A percentile compares a stretch with the other conserved stretches of the same genome.
These are phyloP conservation scores for Neofusicoccum parvum DNA, from an alignment of 2,329 filamentous ascomycete genomes.

Conservation along the genomic window DNA sequence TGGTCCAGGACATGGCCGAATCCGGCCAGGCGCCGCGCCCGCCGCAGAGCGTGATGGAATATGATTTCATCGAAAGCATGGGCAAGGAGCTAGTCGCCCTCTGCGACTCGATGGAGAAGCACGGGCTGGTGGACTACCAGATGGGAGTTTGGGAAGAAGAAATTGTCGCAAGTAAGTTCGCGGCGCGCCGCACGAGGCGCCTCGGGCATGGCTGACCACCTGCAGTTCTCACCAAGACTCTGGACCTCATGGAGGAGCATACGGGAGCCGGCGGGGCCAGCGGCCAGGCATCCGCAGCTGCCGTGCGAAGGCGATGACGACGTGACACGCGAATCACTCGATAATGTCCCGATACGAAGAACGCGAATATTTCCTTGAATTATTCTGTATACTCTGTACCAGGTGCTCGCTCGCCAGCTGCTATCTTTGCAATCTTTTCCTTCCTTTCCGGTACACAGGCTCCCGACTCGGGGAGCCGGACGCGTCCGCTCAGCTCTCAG, in stretches of 20 bases:
- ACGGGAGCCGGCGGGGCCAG: constrained; percentile 31
- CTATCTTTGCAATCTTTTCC: constrained; percentile 16
- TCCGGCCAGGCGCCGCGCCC: constrained; percentile 60
- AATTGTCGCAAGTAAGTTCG: constrained; percentile 74
- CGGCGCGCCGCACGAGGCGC: background rate
- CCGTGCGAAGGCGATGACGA: constrained; percentile 38
- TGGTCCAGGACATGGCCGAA: constrained; percentile 62
- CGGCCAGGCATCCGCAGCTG: constrained; percentile 30
- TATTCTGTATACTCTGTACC: constrained; percentile 16
- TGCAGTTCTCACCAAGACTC: constrained; percentile 55
- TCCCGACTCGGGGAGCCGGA: constrained; percentile 10
- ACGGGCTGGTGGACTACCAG: constrained; percentile 96
- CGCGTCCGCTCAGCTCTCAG: constrained; percentile 8
- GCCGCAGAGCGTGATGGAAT: constrained; percentile 66
- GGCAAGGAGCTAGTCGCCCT: constrained; percentile 79
- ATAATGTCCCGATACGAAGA: constrained; percentile 22
- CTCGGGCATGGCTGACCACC: background rate
- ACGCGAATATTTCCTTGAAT: constrained; percentile 16
- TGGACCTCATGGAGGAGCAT: constrained; percentile 54
- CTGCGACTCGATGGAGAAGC: constrained; percentile 83
- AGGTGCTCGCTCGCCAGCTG: constrained; percentile 5
- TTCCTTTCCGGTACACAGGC: constrained; percentile 2
- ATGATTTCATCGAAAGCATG: constrained; percentile 73
- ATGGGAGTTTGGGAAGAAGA: constrained; percentile 96
- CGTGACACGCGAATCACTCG: constrained; percentile 13